These are phyloP conservation scores for Stagonosporopsis vannaccii DNA, from an alignment of 2,329 filamentous ascomycete species.

Conservation along the genomic window DNA sequence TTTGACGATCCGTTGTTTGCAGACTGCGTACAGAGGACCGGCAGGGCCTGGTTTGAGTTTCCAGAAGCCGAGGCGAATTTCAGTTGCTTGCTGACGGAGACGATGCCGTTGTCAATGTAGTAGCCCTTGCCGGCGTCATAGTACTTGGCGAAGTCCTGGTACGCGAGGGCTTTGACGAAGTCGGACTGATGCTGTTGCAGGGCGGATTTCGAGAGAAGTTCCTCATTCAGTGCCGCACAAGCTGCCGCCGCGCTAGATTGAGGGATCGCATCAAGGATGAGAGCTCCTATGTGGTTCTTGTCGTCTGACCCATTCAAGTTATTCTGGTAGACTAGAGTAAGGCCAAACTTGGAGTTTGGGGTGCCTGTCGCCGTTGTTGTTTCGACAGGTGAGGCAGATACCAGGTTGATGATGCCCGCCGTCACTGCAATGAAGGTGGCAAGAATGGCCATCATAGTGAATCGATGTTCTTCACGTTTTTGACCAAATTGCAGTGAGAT, in stretches of 20 bases:
- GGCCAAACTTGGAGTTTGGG: slow-evolving; percentile 50
- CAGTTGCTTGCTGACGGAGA: slow-evolving; percentile 48
- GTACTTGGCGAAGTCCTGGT: slow-evolving; percentile 54
- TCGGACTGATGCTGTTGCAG: slow-evolving; percentile 55
- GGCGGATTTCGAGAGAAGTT: slow-evolving; percentile 52
- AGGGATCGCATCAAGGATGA: slow-evolving; percentile 56
- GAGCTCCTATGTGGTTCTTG: slow-evolving; percentile 60
- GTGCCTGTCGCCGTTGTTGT: slow-evolving; percentile 19
- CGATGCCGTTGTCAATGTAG: slow-evolving; percentile 52
- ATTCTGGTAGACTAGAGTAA: slow-evolving; percentile 63
- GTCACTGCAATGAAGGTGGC: slow-evolving; percentile 30
- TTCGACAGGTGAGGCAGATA: slow-evolving; percentile 29
- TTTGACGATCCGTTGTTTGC: slow-evolving; percentile 45
- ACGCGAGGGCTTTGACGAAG: slow-evolving; percentile 56
- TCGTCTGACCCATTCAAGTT: slow-evolving; percentile 63
- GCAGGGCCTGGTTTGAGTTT: slow-evolving; percentile 43
- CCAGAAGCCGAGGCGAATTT: slow-evolving; percentile 42
- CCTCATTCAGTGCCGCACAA: slow-evolving; percentile 59
- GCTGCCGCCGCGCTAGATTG: slow-evolving; percentile 51
- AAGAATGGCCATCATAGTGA: slow-evolving; percentile 28
- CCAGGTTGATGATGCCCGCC: slow-evolving; percentile 27
- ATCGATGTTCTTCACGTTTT: neutral
- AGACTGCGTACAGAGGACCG: slow-evolving; percentile 62
- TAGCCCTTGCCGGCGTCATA: slow-evolving; percentile 50
- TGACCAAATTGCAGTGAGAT: neutral